Base-by-base conservation (phyloP, 768 basidiomycete genomes). In the Suillus subalutaceus region DNA sequence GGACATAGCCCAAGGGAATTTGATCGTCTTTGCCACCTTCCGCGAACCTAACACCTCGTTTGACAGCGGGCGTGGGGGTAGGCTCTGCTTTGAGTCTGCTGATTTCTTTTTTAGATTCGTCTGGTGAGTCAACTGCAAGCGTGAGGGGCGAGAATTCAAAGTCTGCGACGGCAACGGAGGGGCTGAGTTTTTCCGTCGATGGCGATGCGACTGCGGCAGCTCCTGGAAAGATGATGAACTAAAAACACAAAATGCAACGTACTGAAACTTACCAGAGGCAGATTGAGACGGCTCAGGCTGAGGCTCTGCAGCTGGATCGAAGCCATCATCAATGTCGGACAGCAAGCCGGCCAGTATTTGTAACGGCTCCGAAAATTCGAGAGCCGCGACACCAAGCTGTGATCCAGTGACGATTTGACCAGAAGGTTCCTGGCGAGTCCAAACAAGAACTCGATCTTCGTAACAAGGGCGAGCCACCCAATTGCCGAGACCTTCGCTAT, bases 391-490 rank as follows among this genome's bases (percentile, higher is more conserved):
- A 41, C 87, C 90, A 26, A 85, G 74, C 38, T 81, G 75, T 20
- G 83, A 79, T 61, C 88, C 84, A 40, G 73, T 68, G 20, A 75
- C 74, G 43, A 79, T 66, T 23, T 79, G 72, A 44, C 83, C 74
- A 15, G 74, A 80, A 20, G 73, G 78, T 23, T 80, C 80, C 30
- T 76, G 72, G 4, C 81, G 80, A 15, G 83, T 75, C 80, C 88
- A 90, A 5, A 91, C 79, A 35, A 80, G 76, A 68, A 85, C 79
- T 40, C 91, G 82, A 64, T 93, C 90, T 75, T 94, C 92, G 74
- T 91, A 93, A 72, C 89, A 90, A 32, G 90, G 88, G 4, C 92
- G 88, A 44, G 82, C 79, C 67, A 86, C 81, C 92, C 92, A 94
- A n/a, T 79, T 83, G 52, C 82, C 83, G 56, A 94, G 79, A 63